Evolutionary conservation across 1,284 basidiomycete species (phyloP).

Genomic region (Tilletia caries): DNA sequence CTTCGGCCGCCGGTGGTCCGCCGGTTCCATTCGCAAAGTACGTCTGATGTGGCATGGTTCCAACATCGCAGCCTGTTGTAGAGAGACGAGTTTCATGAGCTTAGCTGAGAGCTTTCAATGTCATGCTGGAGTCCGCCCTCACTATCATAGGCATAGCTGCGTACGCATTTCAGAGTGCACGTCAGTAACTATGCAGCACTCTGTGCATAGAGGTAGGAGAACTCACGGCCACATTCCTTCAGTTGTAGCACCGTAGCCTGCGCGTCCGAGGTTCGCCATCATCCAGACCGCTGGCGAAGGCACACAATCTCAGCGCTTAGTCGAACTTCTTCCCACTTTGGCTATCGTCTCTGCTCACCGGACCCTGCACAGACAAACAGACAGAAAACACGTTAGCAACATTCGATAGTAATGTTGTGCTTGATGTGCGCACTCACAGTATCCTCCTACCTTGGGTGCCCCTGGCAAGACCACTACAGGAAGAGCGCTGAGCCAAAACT

Average conservation of each 20-base stretch:
- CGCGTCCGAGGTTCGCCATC: slow-evolving; percentile 59
- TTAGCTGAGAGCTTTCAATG: too few relatives aligned
- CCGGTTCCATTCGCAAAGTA: background rate
- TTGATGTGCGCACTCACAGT: background rate
- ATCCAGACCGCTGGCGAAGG: slow-evolving; percentile 62
- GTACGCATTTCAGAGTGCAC: too few relatives aligned
- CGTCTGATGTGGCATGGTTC: slow-evolving; percentile 39
- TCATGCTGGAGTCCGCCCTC: too few relatives aligned
- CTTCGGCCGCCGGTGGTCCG: background rate
- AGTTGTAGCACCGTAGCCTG: slow-evolving; percentile 50
- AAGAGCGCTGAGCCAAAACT: too few relatives aligned
- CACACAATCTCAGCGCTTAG: background rate
- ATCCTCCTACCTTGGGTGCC: slow-evolving; percentile 33
- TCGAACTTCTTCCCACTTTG: background rate
- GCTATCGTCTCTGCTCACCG: background rate
- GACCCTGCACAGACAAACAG: background rate
- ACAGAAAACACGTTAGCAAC: too few relatives aligned
- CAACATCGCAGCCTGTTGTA: slow-evolving; percentile 44
- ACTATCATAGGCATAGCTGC: slow-evolving; percentile 69
- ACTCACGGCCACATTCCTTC: slow-evolving; percentile 67
- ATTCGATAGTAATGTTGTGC: slow-evolving; percentile 48
- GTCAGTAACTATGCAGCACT: too few relatives aligned
- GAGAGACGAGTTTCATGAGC: too few relatives aligned
- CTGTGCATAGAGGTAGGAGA: too few relatives aligned
- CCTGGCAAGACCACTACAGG: slow-evolving; percentile 47